Percentiles rank a stretch among this genome's conserved stretches.
phyloP scores from a whole-genome alignment of 108 stramenopile species.

The Cyclostephanos tholiformis region DNA sequence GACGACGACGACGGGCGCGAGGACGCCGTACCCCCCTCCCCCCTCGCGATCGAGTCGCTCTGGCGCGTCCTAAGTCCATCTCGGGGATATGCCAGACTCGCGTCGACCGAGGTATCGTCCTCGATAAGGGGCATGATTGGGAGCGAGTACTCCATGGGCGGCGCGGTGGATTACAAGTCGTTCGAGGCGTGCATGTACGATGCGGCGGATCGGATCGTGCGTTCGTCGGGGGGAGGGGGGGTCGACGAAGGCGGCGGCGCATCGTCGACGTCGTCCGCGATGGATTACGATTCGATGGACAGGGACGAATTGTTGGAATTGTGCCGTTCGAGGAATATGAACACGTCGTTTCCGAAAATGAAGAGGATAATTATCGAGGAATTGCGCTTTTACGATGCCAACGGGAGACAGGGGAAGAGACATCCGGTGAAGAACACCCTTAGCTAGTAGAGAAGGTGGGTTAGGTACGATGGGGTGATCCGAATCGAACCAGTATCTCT shows the following conservation, averaged over 20 bases:
- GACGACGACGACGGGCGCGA: too few species aligned
- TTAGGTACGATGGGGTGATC: too few species aligned
- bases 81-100: conserved; percentile 33
- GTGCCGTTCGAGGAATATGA: conserved; percentile 35
- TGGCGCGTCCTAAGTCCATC: conserved; percentile 30
- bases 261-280: background rate
- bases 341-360: conserved; percentile 39
- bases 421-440: conserved; percentile 47
- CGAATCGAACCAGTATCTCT: too few species aligned
- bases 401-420: conserved; percentile 45
- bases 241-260: conserved; percentile 2
- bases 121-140: conserved; percentile 34
- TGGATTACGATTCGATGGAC: conserved; percentile 41
- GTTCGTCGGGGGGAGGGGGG: background rate
- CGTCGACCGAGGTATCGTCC: conserved; percentile 20
- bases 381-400: conserved; percentile 43
- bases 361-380: conserved; percentile 51
- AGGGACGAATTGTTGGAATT: conserved; percentile 40
- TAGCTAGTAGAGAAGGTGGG: conserved; percentile 8
- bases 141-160: conserved; percentile 25
- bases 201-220: conserved; percentile 10
- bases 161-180: conserved; percentile 7
- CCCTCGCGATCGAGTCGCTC: conserved; percentile 22
- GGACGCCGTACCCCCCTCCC: background rate
- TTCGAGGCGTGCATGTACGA: conserved; percentile 5